Evolutionary conservation across 352 stramenopile species (phyloP).

Genomic region (Nothophytophthora sp.): DNA sequence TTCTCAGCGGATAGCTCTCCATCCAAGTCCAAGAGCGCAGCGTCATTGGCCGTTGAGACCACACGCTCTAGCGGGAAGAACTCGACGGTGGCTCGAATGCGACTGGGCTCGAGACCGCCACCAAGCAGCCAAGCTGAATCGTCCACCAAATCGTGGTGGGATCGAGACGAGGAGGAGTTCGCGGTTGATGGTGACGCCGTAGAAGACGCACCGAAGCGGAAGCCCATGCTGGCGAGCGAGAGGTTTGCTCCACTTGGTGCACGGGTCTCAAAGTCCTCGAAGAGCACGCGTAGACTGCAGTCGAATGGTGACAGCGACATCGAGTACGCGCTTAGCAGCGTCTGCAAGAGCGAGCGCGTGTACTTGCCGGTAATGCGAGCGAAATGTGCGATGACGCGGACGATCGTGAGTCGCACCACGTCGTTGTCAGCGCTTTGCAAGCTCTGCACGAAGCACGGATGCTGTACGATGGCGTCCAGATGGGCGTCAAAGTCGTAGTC

Average conservation of each 20-base stretch:
- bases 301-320: slow-evolving; percentile 72
- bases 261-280: slow-evolving; percentile 57
- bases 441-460: slow-evolving; percentile 27
- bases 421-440: slow-evolving; percentile 21
- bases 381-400: slow-evolving; percentile 46
- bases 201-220: slow-evolving; percentile 68
- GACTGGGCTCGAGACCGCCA: slow-evolving; percentile 62
- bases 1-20: slow-evolving; percentile 10
- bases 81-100: slow-evolving; percentile 72
- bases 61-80: slow-evolving; percentile 60
- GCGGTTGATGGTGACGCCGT: slow-evolving; percentile 27
- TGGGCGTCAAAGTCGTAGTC: slow-evolving; percentile 46
- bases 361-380: slow-evolving; percentile 44
- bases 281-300: slow-evolving; percentile 48
- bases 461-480: slow-evolving; percentile 29
- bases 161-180: slow-evolving; percentile 21
- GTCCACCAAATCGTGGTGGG: slow-evolving; percentile 52
- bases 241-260: slow-evolving; percentile 42
- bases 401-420: slow-evolving; percentile 26
- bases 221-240: slow-evolving; percentile 46
- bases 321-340: slow-evolving; percentile 61
- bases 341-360: slow-evolving; percentile 50
- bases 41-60: slow-evolving; percentile 27
- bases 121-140: slow-evolving; percentile 68
- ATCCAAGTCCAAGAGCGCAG: slow-evolving; percentile 31